Evolutionary conservation across 2,329 filamentous ascomycete species (phyloP).

Genomic region (Thyridium curvatum): DNA sequence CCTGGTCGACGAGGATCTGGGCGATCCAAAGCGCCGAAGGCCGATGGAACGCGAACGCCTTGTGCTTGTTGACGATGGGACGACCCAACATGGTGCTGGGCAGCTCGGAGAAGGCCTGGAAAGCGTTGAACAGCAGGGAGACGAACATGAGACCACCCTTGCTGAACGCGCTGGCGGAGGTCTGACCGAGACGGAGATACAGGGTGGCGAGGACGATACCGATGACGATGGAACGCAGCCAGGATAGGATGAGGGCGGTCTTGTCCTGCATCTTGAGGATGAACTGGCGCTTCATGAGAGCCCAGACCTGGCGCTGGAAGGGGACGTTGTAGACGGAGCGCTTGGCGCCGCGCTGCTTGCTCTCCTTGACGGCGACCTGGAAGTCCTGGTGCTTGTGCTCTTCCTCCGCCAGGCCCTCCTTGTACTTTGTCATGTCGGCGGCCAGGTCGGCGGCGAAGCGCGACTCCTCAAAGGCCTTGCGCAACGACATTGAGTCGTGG

Average conservation of each 20-base stretch:
- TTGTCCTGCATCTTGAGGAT: constrained; percentile 81
- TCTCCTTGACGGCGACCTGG: constrained; percentile 65
- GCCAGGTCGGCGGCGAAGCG: constrained; percentile 48
- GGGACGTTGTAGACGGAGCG: constrained; percentile 78
- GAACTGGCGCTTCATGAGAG: constrained; percentile 76
- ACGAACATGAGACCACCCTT: constrained; percentile 79
- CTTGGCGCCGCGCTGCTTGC: constrained; percentile 69
- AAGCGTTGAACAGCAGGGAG: constrained; percentile 77
- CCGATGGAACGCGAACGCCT: constrained; percentile 75
- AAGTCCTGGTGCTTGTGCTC: constrained; percentile 70
- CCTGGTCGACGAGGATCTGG: constrained; percentile 72
- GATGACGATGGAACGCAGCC: constrained; percentile 62
- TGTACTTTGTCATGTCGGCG: constrained; percentile 64
- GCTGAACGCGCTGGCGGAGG: constrained; percentile 67
- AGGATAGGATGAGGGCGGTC: constrained; percentile 68
- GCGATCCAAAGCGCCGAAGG: constrained; percentile 79
- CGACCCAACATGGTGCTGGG: constrained; percentile 69
- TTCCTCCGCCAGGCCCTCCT: constrained; percentile 55
- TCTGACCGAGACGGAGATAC: constrained; percentile 63
- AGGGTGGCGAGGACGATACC: constrained; percentile 76
- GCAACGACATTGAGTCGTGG: constrained; percentile 59
- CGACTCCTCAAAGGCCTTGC: constrained; percentile 64
- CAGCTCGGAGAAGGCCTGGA: constrained; percentile 76
- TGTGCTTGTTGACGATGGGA: constrained; percentile 76
- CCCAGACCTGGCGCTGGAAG: constrained; percentile 78